Evolutionary conservation across 2,329 filamentous ascomycete species (phyloP).

Genomic region (Claviceps humidiphila): DNA sequence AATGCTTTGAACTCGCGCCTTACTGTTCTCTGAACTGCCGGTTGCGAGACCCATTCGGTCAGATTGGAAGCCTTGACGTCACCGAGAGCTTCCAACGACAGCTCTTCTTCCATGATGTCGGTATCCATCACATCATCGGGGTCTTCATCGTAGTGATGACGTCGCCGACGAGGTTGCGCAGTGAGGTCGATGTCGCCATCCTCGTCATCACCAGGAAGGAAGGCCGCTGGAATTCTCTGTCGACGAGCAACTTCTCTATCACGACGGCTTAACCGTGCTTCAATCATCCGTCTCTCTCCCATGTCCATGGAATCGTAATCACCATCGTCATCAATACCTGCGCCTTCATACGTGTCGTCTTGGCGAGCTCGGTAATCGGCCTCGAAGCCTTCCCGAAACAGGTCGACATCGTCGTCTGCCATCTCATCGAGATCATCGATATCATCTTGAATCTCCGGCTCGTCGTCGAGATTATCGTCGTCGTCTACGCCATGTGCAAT

Average conservation of each 20-base stretch:
- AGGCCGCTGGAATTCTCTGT: slow-evolving; percentile 57
- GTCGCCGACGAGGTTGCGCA: slow-evolving; percentile 68
- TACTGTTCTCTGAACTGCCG: slow-evolving; percentile 82
- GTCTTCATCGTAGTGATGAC: slow-evolving; percentile 89
- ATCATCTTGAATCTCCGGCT: slow-evolving; percentile 58
- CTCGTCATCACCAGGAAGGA: slow-evolving; percentile 70
- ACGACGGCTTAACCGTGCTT: slow-evolving; percentile 58
- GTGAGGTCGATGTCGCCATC: slow-evolving; percentile 76
- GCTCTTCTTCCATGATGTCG: slow-evolving; percentile 90
- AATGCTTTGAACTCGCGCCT: slow-evolving; percentile 96
- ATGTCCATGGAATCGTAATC: slow-evolving; percentile 59
- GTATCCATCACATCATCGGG: slow-evolving; percentile 83
- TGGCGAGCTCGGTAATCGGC: slow-evolving; percentile 56
- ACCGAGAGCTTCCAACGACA: slow-evolving; percentile 78
- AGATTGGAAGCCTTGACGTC: slow-evolving; percentile 90
- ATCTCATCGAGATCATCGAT: slow-evolving; percentile 68
- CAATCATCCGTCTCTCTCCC: slow-evolving; percentile 54
- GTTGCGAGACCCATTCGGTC: slow-evolving; percentile 88
- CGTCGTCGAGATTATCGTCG: slow-evolving; percentile 59
- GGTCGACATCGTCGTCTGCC: slow-evolving; percentile 68
- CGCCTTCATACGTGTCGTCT: slow-evolving; percentile 55
- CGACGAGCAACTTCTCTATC: slow-evolving; percentile 58
- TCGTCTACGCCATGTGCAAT: slow-evolving; percentile 57
- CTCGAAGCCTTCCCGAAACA: slow-evolving; percentile 62
- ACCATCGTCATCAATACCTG: slow-evolving; percentile 64